phyloP scores from a whole-genome alignment of 805 yeast species.

The Metschnikowia picachoensis region DNA sequence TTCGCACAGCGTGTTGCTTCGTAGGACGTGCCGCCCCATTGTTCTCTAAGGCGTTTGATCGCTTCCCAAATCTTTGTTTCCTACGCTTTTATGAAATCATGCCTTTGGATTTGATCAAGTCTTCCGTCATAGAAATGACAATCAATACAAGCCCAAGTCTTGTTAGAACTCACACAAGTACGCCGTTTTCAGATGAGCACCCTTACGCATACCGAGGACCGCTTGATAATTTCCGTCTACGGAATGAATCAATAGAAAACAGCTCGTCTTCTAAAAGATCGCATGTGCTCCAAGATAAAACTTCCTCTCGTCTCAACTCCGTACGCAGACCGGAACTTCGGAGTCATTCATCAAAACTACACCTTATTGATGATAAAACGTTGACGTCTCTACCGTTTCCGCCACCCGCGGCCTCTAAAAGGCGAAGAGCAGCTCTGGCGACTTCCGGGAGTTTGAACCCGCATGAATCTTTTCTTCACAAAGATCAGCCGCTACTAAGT shows the following conservation, averaged over 20 bases:
- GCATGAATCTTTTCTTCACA: background rate
- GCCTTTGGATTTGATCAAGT: slow-evolving; percentile 1
- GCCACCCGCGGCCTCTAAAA: slow-evolving; percentile 37
- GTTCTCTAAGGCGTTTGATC: background rate
- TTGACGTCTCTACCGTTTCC: slow-evolving; percentile 52
- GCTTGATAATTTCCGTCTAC: too few relatives aligned
- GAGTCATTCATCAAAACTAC: slow-evolving; percentile 39
- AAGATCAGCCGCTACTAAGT: background rate
- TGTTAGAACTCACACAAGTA: too few relatives aligned
- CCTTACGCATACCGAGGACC: too few relatives aligned
- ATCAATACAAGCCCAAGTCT: background rate
- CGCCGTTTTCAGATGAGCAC: too few relatives aligned
- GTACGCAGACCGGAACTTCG: slow-evolving; percentile 1
- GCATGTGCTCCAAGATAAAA: background rate
- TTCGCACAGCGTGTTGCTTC: slow-evolving; percentile 7
- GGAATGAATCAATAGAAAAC: too few relatives aligned
- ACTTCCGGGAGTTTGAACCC: background rate
- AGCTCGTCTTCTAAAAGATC: background rate
- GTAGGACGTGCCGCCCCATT: background rate
- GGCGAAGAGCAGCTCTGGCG: slow-evolving; percentile 8
- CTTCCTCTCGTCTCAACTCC: background rate
- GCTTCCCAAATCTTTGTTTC: background rate
- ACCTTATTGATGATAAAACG: slow-evolving; percentile 45
- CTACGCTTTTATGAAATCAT: background rate
- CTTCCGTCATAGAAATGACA: background rate